Evolutionary conservation across 2,329 filamentous ascomycete species (phyloP).

Genomic region (Fusarium camptoceras): DNA sequence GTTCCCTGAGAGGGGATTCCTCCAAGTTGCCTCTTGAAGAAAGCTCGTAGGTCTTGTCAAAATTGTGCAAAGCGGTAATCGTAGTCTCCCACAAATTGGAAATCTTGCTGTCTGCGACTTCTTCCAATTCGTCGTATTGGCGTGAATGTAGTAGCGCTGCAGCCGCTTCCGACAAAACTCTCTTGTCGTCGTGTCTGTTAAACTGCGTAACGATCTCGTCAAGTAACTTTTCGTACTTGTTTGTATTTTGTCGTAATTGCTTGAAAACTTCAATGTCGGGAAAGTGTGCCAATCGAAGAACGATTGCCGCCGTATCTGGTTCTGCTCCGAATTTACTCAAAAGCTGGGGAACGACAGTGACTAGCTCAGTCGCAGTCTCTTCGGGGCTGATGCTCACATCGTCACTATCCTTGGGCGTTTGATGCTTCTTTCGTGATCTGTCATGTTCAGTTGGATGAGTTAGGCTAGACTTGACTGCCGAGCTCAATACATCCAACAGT

Average conservation of each 20-base stretch:
- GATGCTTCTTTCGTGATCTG: slow-evolving; percentile 66
- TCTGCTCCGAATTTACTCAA: slow-evolving; percentile 94
- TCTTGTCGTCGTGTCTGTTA: slow-evolving; percentile 87
- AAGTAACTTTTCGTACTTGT: slow-evolving; percentile 81
- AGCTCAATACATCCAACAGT: slow-evolving; percentile 86
- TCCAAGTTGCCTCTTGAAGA: slow-evolving; percentile 76
- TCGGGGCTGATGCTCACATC: slow-evolving; percentile 62
- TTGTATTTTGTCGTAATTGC: slow-evolving; percentile 86
- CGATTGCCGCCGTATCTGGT: slow-evolving; percentile 85
- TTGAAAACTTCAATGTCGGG: slow-evolving; percentile 90
- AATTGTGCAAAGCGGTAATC: slow-evolving; percentile 76
- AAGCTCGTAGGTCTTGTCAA: slow-evolving; percentile 79
- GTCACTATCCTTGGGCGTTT: slow-evolving; percentile 73
- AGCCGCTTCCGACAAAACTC: slow-evolving; percentile 85
- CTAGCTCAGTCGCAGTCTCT: slow-evolving; percentile 80
- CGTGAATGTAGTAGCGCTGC: slow-evolving; percentile 86
- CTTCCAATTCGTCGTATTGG: slow-evolving; percentile 87
- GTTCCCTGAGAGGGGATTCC: slow-evolving; percentile 71
- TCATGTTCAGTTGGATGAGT: slow-evolving; percentile 74
- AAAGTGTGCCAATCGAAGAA: slow-evolving; percentile 86
- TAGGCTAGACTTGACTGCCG: slow-evolving; percentile 81
- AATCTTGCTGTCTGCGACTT: slow-evolving; percentile 84
- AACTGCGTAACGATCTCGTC: slow-evolving; percentile 97
- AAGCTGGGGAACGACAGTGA: slow-evolving; percentile 82
- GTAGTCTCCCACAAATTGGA: slow-evolving; percentile 88